A percentile compares a stretch with the other conserved stretches of the same genome.
These are phyloP conservation scores for Zygosaccharomyces rouxii DNA, from an alignment of 805 yeast genomes.

Conservation along the genomic window DNA sequence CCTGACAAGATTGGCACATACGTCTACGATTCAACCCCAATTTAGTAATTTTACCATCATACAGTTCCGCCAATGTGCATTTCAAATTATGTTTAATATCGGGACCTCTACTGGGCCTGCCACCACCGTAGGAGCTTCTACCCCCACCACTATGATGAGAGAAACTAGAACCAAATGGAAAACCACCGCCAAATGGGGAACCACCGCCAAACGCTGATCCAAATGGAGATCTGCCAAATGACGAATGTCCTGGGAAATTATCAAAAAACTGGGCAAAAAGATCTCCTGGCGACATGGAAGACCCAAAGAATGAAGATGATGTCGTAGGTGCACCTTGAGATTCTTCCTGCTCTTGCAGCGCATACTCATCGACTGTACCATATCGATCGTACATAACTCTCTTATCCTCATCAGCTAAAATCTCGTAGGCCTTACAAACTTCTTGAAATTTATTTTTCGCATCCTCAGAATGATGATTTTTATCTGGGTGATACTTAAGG, in stretches of 20 bases:
- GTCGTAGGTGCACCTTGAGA: constrained; percentile 3
- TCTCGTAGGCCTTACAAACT: constrained; percentile 63
- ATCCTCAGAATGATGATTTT: constrained; percentile 46
- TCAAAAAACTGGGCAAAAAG: constrained; percentile 32
- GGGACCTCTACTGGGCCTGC: constrained; percentile 36
- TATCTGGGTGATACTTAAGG: constrained; percentile 61
- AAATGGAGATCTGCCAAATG: constrained; percentile 3
- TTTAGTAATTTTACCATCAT: constrained; percentile 52
- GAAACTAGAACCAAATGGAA: not conserved
- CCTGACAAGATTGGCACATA: constrained; percentile 48
- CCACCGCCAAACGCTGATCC: not conserved
- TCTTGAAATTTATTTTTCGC: constrained; percentile 55
- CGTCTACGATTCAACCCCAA: constrained; percentile 50
- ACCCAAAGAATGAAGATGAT: constrained; percentile 8
- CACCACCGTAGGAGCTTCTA: not conserved
- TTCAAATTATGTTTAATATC: constrained; percentile 54
- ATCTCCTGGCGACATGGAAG: constrained; percentile 27
- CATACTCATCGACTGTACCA: constrained; percentile 36
- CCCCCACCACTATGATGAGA: not conserved
- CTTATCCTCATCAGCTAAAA: constrained; percentile 45
- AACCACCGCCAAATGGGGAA: not conserved
- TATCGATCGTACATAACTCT: constrained; percentile 49
- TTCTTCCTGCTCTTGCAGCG: constrained; percentile 16
- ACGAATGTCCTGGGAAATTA: constrained; percentile 7
- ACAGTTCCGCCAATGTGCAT: constrained; percentile 53